Conservation (phyloP, 352 stramenopile genomes). For the Phytopythium montanum region DNA sequence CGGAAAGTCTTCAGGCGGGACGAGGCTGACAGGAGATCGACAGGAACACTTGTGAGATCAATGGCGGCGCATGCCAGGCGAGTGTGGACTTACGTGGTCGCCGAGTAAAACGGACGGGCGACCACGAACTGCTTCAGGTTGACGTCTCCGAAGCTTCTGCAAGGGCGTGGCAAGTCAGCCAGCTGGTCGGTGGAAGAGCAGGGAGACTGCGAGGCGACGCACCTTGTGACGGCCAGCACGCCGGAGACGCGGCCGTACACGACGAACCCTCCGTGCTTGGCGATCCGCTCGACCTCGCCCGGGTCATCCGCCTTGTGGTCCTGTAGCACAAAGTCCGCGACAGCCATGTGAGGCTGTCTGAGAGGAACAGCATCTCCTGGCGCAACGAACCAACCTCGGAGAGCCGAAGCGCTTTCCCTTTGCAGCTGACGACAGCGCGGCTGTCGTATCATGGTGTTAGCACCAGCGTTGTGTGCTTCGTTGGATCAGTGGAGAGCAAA, state of each 20-base stretch:
- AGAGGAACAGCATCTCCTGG: not conserved
- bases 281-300: constrained; percentile 52
- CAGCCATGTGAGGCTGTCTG: not conserved
- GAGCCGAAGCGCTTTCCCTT: constrained; percentile 45
- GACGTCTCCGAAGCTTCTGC: constrained; percentile 75
- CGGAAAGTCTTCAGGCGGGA: constrained; percentile 37
- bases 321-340: constrained; percentile 8
- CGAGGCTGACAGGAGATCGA: constrained; percentile 27
- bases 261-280: constrained; percentile 61
- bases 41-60: not conserved
- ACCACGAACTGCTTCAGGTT: constrained; percentile 72
- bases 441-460: constrained; percentile 17
- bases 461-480: not conserved
- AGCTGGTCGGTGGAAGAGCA: too few species aligned
- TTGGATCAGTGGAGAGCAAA: constrained; percentile 9
- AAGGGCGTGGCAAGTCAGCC: not conserved
- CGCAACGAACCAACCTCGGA: constrained; percentile 32
- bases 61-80: not conserved
- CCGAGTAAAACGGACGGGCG: constrained; percentile 37
- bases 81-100: constrained; percentile 31
- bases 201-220: not conserved
- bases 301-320: constrained; percentile 73
- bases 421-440: constrained; percentile 60
- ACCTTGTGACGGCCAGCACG: constrained; percentile 72
- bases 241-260: constrained; percentile 65